phyloP scores from a whole-genome alignment of 208 protist genomes.

The Acanthamoeba quina region DNA sequence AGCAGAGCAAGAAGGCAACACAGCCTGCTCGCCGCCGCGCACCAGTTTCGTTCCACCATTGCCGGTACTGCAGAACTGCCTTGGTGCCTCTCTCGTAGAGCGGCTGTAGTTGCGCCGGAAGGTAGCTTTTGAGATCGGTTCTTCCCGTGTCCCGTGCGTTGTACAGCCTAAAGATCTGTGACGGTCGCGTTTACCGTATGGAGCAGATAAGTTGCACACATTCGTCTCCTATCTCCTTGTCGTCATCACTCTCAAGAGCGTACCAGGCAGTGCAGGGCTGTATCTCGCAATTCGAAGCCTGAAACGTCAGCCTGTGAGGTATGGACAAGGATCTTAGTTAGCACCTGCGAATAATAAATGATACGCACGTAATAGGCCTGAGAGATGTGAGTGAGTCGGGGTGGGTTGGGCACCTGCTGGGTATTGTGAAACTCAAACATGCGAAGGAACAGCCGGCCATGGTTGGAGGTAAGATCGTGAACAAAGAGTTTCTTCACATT shows the following conservation, averaged over 20 bases:
- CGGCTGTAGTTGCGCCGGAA: background rate
- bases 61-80: background rate
- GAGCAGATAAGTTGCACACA: too few relatives aligned
- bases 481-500: constrained; percentile 59
- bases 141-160: background rate
- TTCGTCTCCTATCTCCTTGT: too few relatives aligned
- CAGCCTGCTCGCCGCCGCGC: background rate
- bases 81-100: constrained; percentile 34
- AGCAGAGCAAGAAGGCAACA: background rate
- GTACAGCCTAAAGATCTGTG: constrained; percentile 55
- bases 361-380: background rate
- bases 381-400: background rate
- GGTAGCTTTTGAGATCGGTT: background rate
- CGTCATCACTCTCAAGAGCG: too few relatives aligned
- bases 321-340: background rate
- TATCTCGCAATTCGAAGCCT: constrained; percentile 39
- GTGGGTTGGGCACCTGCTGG: background rate
- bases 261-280: constrained; percentile 40
- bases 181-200: background rate
- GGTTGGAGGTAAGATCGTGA: constrained; percentile 22
- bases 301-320: background rate
- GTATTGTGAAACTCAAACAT: constrained; percentile 56
- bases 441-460: constrained; percentile 33
- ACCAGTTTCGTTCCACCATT: constrained; percentile 69
- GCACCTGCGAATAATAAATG: too few relatives aligned